Conservation (phyloP, 176 grass and related monocot genomes). For the Aegilops sharonensis region DNA sequence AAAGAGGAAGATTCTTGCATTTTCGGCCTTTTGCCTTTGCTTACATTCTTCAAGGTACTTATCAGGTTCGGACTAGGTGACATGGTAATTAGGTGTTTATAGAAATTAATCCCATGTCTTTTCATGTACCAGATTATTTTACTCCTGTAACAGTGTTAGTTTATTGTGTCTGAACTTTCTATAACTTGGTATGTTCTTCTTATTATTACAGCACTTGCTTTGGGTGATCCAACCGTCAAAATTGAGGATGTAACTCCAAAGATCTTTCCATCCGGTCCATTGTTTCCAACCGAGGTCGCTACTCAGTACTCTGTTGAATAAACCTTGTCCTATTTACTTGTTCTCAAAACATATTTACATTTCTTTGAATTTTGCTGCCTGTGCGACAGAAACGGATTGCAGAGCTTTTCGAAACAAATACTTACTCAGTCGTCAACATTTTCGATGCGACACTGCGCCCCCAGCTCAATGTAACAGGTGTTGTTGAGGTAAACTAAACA, state of each 20-base stretch:
- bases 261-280: slow-evolving; percentile 62
- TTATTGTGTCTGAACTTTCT: neutral
- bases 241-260: slow-evolving; percentile 73
- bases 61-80: slow-evolving; percentile 72
- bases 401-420: slow-evolving; percentile 91
- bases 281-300: slow-evolving; percentile 81
- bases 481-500: slow-evolving; percentile 74
- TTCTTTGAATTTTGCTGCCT: slow-evolving; percentile 17
- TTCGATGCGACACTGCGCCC: slow-evolving; percentile 91
- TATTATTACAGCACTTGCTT: slow-evolving; percentile 61
- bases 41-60: slow-evolving; percentile 88
- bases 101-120: slow-evolving; percentile 1
- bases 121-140: neutral
- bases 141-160: neutral
- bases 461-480: slow-evolving; percentile 85
- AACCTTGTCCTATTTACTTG: slow-evolving; percentile 1
- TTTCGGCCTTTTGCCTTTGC: slow-evolving; percentile 53
- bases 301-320: slow-evolving; percentile 30
- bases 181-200: slow-evolving; percentile 10
- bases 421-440: slow-evolving; percentile 94
- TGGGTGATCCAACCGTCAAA: slow-evolving; percentile 66
- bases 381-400: slow-evolving; percentile 63
- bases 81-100: slow-evolving; percentile 21
- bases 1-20: slow-evolving; percentile 64
- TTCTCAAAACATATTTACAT: slow-evolving; percentile 7